Percentiles rank a stretch among this genome's conserved stretches.
Conservation (phyloP, 495 filamentous ascomycete genomes). For the Mytilinidion resinicola region DNA sequence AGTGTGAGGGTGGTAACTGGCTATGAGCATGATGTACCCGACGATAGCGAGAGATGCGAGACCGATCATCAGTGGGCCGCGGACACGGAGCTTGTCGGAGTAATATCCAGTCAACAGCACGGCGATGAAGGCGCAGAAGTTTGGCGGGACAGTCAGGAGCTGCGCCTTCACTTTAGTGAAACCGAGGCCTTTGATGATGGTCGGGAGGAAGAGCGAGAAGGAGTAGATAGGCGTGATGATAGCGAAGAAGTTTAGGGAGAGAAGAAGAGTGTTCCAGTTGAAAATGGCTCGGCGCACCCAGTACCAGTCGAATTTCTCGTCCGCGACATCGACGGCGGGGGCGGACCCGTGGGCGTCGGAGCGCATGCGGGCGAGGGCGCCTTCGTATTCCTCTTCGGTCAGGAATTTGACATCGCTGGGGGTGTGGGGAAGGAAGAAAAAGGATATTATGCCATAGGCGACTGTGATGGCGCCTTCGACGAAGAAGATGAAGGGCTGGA, state of each 20-base stretch:
- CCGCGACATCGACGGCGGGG: conserved; percentile 34
- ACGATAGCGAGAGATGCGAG: conserved; percentile 63
- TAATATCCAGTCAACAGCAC: conserved; percentile 69
- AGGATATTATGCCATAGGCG: conserved; percentile 37
- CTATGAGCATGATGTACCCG: conserved; percentile 76
- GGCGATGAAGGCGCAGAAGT: conserved; percentile 68
- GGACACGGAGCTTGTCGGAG: conserved; percentile 67
- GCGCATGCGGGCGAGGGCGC: conserved; percentile 37
- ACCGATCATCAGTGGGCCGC: conserved; percentile 77
- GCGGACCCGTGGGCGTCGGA: conserved; percentile 41
- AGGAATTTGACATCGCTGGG: conserved; percentile 40
- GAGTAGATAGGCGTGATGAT: conserved; percentile 66
- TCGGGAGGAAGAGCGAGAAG: conserved; percentile 84
- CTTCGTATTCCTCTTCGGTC: conserved; percentile 34
- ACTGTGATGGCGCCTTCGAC: conserved; percentile 42
- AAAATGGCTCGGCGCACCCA: conserved; percentile 41
- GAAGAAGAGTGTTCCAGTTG: conserved; percentile 41
- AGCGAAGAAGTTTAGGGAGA: conserved; percentile 39
- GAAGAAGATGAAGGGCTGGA: conserved; percentile 20
- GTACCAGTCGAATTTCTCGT: conserved; percentile 43
- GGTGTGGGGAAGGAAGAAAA: conserved; percentile 45
- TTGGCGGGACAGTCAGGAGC: conserved; percentile 80
- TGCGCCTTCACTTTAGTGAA: conserved; percentile 66
- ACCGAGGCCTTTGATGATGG: conserved; percentile 70
- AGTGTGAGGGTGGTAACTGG: conserved; percentile 49